Percentiles rank a stretch among this genome's conserved stretches.
These are phyloP conservation scores for Iberis pinnata DNA, from an alignment of 345 rosid genomes.

Conservation along the genomic window DNA sequence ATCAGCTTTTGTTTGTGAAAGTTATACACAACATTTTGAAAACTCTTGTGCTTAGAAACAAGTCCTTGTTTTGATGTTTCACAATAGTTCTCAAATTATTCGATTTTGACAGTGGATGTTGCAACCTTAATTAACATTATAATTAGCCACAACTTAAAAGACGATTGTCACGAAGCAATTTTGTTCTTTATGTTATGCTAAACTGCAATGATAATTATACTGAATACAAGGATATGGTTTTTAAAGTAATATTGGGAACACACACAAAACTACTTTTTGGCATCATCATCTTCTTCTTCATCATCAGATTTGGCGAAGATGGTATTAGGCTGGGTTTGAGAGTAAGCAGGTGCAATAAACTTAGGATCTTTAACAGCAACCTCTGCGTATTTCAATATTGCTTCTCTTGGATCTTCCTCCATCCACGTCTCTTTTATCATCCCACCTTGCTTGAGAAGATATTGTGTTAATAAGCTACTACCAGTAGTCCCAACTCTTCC, in stretches of 20 bases:
- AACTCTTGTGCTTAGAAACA: slow-evolving; percentile 12
- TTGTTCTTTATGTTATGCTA: background rate
- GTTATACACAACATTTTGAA: slow-evolving; percentile 21
- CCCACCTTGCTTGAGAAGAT: slow-evolving; percentile 99
- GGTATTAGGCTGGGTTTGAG: slow-evolving; percentile 80
- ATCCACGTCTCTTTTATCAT: slow-evolving; percentile 99
- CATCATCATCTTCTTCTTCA: slow-evolving; percentile 55
- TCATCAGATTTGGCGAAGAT: slow-evolving; percentile 81
- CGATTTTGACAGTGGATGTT: no score
- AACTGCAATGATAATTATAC: background rate
- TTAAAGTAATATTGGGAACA: no score
- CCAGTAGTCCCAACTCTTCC: slow-evolving; percentile 87
- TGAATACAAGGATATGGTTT: no score
- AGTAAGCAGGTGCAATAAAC: slow-evolving; percentile 94
- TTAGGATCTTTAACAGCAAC: slow-evolving; percentile 87
- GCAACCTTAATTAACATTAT: no score
- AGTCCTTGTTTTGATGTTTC: slow-evolving; percentile 17
- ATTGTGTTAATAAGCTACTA: slow-evolving; percentile 90
- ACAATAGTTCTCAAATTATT: background rate
- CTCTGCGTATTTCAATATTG: slow-evolving; percentile 86
- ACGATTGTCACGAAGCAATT: no score
- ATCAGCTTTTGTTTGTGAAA: slow-evolving; percentile 13
- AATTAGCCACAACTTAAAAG: no score
- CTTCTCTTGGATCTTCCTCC: slow-evolving; percentile 99
- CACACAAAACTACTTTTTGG: slow-evolving; percentile 1